Base-by-base conservation (phyloP, 805 yeast species). In the Lachancea sp. region DNA sequence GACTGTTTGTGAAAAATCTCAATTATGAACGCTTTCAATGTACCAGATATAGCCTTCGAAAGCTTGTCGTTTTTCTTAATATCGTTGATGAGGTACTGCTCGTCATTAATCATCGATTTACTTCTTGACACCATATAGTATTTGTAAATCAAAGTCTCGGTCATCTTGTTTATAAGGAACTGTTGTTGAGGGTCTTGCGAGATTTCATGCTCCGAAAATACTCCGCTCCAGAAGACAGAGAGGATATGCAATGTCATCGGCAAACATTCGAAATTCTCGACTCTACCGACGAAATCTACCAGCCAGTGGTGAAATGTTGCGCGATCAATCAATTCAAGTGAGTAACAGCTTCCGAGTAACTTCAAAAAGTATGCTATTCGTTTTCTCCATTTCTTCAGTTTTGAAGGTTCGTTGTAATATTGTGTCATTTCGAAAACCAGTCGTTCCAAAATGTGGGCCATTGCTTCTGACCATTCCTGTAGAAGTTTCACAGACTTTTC, bases 381-480 rank as follows among this genome's bases (percentile, higher is more conserved):
- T 7, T 54, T 54, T 55, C 72, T 73, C 81, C 74, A 70, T 6
- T 31, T 42, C 36, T 55, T 57, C 32, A 62, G 36, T 38, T 57
- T 61, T n/a, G 32, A 52, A 37, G 51, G 46, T 40, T 63, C 66
- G 40, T 60, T 58, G 41, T 55, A 55, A 39, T 56, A 48, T 37
- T 56, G 58, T 13, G 51, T 50, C 63, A 63, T 59, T 42, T 63
- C 68, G 49, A 61, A 60, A 8, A 63, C 53, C 20, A 63, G 45
- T 46, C 58, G 61, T 45, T 66, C 69, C 37, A 66, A 41, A 8
- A 64, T 84, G 45, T 77, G 80, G 2, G 80, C 72, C 13, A 90
- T 80, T 52, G 85, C 95, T 35, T 81, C 85, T 0, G 97, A 85
- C 98, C 98, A 91, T 59, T 88, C 96, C 47, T 77, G 78, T 16